Percentiles rank a stretch among this genome's conserved stretches.
Evolutionary conservation across 2,329 filamentous ascomycete species (phyloP).

Genomic region (Sclerotiophoma versabilis): DNA sequence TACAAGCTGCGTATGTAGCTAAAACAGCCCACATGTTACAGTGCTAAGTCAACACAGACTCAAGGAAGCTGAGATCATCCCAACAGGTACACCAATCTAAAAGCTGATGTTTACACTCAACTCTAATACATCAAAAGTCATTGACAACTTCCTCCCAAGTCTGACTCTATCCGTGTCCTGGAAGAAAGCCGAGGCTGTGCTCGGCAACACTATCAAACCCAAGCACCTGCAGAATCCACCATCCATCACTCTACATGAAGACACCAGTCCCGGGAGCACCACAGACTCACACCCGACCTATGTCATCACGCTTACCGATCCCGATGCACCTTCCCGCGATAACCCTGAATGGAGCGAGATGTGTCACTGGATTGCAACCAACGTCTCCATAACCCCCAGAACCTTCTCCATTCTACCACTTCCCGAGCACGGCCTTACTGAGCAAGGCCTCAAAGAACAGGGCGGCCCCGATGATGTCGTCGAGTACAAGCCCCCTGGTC

Average conservation of each 20-base stretch:
- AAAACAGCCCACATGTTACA: not conserved
- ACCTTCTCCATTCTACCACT: slow-evolving; percentile 37
- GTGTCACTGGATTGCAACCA: slow-evolving; percentile 62
- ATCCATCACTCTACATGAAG: slow-evolving; percentile 48
- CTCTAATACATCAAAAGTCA: slow-evolving; percentile 52
- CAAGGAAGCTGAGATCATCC: slow-evolving; percentile 51
- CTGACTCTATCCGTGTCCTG: slow-evolving; percentile 60
- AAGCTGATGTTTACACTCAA: not conserved
- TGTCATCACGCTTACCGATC: slow-evolving; percentile 63
- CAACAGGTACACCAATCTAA: slow-evolving; percentile 38
- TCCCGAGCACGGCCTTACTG: slow-evolving; percentile 25
- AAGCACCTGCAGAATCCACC: slow-evolving; percentile 53
- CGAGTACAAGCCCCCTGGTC: slow-evolving; percentile 61
- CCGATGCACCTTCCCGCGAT: slow-evolving; percentile 63
- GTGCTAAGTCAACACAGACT: slow-evolving; percentile 34
- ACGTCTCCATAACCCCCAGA: slow-evolving; percentile 38
- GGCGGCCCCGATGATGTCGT: slow-evolving; percentile 50
- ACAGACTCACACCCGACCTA: slow-evolving; percentile 49
- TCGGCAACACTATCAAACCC: slow-evolving; percentile 63
- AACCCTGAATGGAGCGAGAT: slow-evolving; percentile 64
- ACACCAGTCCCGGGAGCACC: slow-evolving; percentile 27
- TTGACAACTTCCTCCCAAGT: slow-evolving; percentile 65
- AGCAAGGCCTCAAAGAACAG: slow-evolving; percentile 15
- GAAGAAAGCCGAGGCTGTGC: slow-evolving; percentile 48
- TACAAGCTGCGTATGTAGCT: slow-evolving; percentile 37